A percentile compares a stretch with the other conserved stretches of the same genome.
These are phyloP conservation scores for Vitrella brassicaformis DNA, from an alignment of 73 alveolate species.

Conservation along the genomic window DNA sequence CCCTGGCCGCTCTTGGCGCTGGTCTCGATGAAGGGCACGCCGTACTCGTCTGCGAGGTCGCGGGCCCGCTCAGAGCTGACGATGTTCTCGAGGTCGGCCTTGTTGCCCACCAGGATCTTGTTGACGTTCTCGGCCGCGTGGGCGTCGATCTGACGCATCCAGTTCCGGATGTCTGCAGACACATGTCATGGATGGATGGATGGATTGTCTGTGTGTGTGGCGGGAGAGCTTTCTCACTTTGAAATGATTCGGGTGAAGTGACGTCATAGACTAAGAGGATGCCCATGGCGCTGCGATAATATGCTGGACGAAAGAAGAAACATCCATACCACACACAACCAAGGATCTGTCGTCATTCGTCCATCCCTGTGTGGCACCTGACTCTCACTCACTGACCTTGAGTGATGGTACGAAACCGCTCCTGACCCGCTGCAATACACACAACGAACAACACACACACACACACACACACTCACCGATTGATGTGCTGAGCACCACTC, in stretches of 20 bases:
- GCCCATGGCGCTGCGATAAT: neutral
- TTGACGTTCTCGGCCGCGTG: constrained; percentile 21
- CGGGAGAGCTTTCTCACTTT: neutral
- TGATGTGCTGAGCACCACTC: too few relatives aligned
- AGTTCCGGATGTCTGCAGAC: neutral
- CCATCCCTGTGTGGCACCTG: too few relatives aligned
- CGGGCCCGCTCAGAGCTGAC: constrained; percentile 35
- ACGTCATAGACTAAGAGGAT: neutral
- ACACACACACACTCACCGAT: neutral
- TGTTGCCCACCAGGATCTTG: constrained; percentile 51
- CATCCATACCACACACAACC: too few relatives aligned
- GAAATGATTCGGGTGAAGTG: neutral
- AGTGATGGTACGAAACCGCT: neutral
- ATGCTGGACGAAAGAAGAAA: neutral
- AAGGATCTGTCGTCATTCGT: too few relatives aligned
- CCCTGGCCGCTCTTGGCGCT: constrained; percentile 59
- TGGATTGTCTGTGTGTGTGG: too few relatives aligned
- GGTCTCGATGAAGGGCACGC: constrained; percentile 56
- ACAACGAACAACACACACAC: neutral
- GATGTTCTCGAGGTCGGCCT: constrained; percentile 24
- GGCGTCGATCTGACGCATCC: constrained; percentile 7
- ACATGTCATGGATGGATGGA: too few relatives aligned
- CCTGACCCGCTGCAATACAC: constrained; percentile 1
- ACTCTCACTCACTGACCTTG: too few relatives aligned
- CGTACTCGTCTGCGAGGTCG: constrained; percentile 46